Evolutionary conservation across 768 basidiomycete species (phyloP), one percentile per base, ranked within the genome.

Genomic region (Panus rudis): DNA sequence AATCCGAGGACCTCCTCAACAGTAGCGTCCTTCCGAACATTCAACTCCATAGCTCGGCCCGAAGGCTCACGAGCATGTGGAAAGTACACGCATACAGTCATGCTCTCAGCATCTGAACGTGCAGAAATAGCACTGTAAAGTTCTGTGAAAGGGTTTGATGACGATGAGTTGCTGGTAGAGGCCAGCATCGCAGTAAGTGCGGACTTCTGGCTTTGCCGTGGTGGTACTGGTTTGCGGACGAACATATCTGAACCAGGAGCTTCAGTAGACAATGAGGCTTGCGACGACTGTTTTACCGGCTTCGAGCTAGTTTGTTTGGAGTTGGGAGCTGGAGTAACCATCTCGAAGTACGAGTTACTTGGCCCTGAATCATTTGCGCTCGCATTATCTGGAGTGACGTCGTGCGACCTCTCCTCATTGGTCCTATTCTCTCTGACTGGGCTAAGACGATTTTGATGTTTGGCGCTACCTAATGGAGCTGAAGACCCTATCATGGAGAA

Each of bases 1-100:
- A 86, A 91, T 0, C 96, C 96, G 42, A 97, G 87, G 4, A 94
- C 91, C 61, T 98, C 96, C 58, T 98, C 96, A 4, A 98, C 82
- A 0, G 84, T 86, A 2, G 92, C 86, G 50, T 97, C 94, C 50
- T 80, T 81, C 43, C 90, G 67, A 10, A 97, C 88, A 47, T 73
- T 82, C 4, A 92, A 70, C 27, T 76, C 65, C 73, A 93, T 78
- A 17, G 77, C 66, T 40, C 79, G 76, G 2, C 76, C 74, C 13
- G 56, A 63, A 0, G 84, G 84, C 45, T 76, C 67, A 4, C 58
- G 64, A 13, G 86, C 86, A 48, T 84, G 79, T 0, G 93, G 93
- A 66, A 94, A 97, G 64, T 81, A 96, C 1, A 97, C 72, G 33
- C 75, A 74, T 30, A 94, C 78, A 1, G 78, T 73, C 4, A 79